Evolutionary conservation across 495 filamentous ascomycete genomes (phyloP), one percentile per base, ranked within the genome.

Genomic region (Mycothermus thermophilus): DNA sequence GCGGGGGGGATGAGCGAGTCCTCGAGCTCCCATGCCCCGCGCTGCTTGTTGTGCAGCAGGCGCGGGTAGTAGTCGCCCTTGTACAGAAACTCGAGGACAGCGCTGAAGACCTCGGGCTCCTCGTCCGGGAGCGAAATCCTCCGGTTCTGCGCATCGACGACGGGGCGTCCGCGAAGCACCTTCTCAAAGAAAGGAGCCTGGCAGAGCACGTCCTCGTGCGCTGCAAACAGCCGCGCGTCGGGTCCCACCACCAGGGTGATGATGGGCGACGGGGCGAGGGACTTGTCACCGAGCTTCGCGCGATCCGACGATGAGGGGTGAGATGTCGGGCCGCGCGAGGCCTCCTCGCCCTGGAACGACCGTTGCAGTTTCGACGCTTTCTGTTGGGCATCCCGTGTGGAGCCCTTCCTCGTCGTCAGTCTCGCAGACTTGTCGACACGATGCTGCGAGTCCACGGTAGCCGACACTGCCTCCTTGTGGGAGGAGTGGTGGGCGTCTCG

Each of bases 21-120:
- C 66, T 87, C 80, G 61, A 87, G 74, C 48, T 79, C 68, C 78
- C 79, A 85, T 36, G 69, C 64, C 50, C 75, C 70, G 25, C 62
- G 65, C 27, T 68, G 67, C 57, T 77, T 72, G 58, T 79, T 79
- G 55, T 81, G 77, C 17, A 76, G 44, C 32, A 88, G 60, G 34
- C 76, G 71, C 3, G 81, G 87, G 46, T 79, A 88, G 62, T 95
- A 95, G 60, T 93, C 86, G 64, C 85, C 70, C 62, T 87, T 86
- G 74, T 93, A 93, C 40, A 93, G 78, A 54, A 83, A 93, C 55
- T 93, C 85, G 46, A 95, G 79, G 22, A 95, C 68, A 18, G 77
- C 83, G 45, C 83, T 88, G 64, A 95, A 82, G 55, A 90, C 71
- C 57, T 92, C 83, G 15, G 87, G 80, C 50, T 85, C 73, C 60